A percentile compares a stretch with the other conserved stretches of the same genome.
These are phyloP conservation scores for Cyclocybe aegerita DNA, from an alignment of 768 basidiomycete genomes.

Conservation along the genomic window DNA sequence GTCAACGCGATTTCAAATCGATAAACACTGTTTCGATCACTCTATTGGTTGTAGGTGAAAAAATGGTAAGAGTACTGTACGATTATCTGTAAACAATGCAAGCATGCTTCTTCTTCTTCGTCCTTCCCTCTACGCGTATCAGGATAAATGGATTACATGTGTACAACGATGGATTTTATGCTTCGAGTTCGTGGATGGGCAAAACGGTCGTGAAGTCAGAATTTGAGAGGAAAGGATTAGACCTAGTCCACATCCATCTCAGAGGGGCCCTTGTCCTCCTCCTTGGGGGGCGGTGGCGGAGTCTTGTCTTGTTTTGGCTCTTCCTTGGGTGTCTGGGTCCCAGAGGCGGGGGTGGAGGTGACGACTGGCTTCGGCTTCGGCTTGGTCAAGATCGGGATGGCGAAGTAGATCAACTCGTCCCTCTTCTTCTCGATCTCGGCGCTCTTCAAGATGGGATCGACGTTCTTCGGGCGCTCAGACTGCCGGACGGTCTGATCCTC, in stretches of 20 bases:
- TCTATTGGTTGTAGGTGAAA: too few relatives aligned
- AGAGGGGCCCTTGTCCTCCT: constrained; percentile 43
- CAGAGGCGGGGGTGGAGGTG: constrained; percentile 40
- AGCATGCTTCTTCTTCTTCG: too few relatives aligned
- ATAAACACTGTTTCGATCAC: too few relatives aligned
- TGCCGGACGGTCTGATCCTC: constrained; percentile 89
- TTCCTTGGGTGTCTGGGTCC: constrained; percentile 73
- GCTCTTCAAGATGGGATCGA: constrained; percentile 78
- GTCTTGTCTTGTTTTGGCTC: constrained; percentile 38
- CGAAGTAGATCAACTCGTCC: constrained; percentile 90
- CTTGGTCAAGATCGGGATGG: constrained; percentile 85
- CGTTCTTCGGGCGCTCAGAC: constrained; percentile 85
- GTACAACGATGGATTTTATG: too few relatives aligned
- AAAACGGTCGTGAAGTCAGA: too few relatives aligned
- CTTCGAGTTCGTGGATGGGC: too few relatives aligned
- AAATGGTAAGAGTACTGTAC: too few relatives aligned
- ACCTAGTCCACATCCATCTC: constrained; percentile 86
- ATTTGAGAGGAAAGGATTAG: too few relatives aligned
- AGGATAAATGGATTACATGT: too few relatives aligned
- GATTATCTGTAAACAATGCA: too few relatives aligned
- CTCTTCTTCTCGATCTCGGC: constrained; percentile 87
- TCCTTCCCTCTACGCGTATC: too few relatives aligned
- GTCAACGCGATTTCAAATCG: too few relatives aligned
- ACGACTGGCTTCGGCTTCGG: constrained; percentile 88
- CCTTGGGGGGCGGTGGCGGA: constrained; percentile 23